Evolutionary conservation across 768 basidiomycete species (phyloP), one percentile per base, ranked within the genome.

Genomic region (Ramaria sp.): DNA sequence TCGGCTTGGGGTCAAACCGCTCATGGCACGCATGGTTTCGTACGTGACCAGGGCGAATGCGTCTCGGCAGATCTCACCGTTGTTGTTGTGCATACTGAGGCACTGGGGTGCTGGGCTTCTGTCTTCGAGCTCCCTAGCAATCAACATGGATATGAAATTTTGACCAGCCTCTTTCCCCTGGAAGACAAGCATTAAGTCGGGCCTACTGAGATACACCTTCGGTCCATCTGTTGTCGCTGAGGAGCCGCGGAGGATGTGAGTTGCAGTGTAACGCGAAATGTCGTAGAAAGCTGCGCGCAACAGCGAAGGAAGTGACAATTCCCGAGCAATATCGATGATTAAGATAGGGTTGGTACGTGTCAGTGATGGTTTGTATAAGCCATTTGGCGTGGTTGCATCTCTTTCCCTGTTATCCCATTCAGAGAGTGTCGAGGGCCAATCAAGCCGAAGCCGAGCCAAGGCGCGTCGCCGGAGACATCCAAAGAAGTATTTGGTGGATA

Each of bases 11-110:
- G 84, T 77, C 55, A 88, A 81, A 0, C 86, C 86, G 0, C 82
- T 80, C 42, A 88, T 76, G 20, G 80, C 76, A 54, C 85, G 79
- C 39, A 87, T 67, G 28, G 83, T 69, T 64, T 88, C 86, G 55
- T 88, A 75, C 71, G 78, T 78, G 69, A 88, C 79, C 64, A 81
- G 85, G 67, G 86, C 83, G 67, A 84, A 85, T 13, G 84, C 82
- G 50, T 86, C 82, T 55, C 70, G 68, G 66, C 86, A 88, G n/a
- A 49, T 66, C 60, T 30, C 69, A 55, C 63, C 65, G 53, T 56
- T 57, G 50, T 68, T 71, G 50, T 68, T 58, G 15, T 71, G 62
- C 22, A 63, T 62, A 64, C 78, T 71, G 3, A 67, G 61, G 63
- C 85, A 88, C 10, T 72, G 68, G 0, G 64, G 55, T 4, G 82